These are phyloP conservation scores for Atkinsonella texensis DNA, from an alignment of 2,329 filamentous ascomycete genomes.

Conservation along the genomic window DNA sequence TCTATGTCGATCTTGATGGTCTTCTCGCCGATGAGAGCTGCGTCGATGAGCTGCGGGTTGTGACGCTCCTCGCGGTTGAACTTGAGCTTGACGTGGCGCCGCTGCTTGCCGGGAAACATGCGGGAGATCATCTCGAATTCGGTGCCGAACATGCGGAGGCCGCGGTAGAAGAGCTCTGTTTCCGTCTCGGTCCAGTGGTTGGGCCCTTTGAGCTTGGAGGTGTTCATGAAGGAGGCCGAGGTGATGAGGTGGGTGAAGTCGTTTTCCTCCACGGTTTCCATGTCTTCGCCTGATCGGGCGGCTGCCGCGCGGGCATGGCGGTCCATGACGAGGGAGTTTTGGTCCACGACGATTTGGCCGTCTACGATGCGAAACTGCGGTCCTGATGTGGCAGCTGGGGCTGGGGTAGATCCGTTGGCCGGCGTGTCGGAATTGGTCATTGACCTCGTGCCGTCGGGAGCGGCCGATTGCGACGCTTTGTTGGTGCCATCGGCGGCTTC, in stretches of 20 bases:
- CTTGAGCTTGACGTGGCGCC: constrained; percentile 69
- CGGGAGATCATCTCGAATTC: constrained; percentile 71
- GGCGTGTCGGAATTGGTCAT: constrained; percentile 7
- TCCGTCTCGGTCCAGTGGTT: constrained; percentile 60
- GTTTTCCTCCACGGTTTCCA: constrained; percentile 61
- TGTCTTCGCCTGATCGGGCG: constrained; percentile 33
- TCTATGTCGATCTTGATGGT: constrained; percentile 46
- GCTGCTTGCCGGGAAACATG: constrained; percentile 60
- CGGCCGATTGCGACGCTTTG: constrained; percentile 8
- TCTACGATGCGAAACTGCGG: constrained; percentile 54
- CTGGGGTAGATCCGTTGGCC: background rate
- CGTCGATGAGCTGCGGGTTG: constrained; percentile 50
- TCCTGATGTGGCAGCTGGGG: constrained; percentile 23
- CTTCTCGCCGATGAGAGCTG: constrained; percentile 49
- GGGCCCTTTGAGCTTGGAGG: constrained; percentile 48
- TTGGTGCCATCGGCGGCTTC: constrained; percentile 9
- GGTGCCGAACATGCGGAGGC: constrained; percentile 65
- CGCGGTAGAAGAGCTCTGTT: constrained; percentile 66
- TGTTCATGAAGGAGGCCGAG: constrained; percentile 50
- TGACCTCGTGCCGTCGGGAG: constrained; percentile 3
- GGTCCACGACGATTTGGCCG: constrained; percentile 61
- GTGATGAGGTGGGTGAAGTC: constrained; percentile 65
- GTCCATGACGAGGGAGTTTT: constrained; percentile 55
- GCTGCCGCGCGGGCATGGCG: constrained; percentile 50
- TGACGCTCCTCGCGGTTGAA: constrained; percentile 68